Conservation (phyloP, 495 filamentous ascomycete species). For the Cercophora sp. region DNA sequence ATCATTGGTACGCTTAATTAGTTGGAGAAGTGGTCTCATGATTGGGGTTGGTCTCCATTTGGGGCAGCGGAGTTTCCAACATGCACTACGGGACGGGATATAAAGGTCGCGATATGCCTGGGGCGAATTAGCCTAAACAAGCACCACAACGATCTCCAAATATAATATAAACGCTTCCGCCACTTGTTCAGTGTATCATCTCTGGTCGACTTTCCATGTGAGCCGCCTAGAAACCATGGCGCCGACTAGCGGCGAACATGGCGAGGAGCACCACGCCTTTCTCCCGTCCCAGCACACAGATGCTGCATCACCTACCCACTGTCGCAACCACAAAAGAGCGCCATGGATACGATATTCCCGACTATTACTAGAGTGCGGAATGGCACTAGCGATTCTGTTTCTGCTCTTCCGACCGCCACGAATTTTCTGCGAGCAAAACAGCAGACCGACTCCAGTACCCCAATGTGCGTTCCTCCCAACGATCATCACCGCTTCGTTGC, state of each 20-base stretch:
- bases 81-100: too few relatives aligned
- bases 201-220: too few relatives aligned
- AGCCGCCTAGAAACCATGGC: too few relatives aligned
- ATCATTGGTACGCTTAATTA: too few relatives aligned
- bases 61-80: too few relatives aligned
- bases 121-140: too few relatives aligned
- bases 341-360: background rate
- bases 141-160: too few relatives aligned
- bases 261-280: background rate
- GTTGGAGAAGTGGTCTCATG: too few relatives aligned
- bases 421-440: background rate
- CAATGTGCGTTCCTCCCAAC: constrained; percentile 3
- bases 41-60: too few relatives aligned
- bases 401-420: constrained; percentile 12
- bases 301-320: background rate
- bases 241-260: background rate
- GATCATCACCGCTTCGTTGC: background rate
- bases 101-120: too few relatives aligned
- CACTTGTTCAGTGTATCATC: background rate
- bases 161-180: background rate
- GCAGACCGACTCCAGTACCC: constrained; percentile 12
- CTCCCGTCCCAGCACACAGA: background rate
- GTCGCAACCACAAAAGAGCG: background rate
- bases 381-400: constrained; percentile 13
- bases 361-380: background rate